Evolutionary conservation across 176 grass and related monocot genomes (phyloP).

Genomic region (Triticum turgidum): DNA sequence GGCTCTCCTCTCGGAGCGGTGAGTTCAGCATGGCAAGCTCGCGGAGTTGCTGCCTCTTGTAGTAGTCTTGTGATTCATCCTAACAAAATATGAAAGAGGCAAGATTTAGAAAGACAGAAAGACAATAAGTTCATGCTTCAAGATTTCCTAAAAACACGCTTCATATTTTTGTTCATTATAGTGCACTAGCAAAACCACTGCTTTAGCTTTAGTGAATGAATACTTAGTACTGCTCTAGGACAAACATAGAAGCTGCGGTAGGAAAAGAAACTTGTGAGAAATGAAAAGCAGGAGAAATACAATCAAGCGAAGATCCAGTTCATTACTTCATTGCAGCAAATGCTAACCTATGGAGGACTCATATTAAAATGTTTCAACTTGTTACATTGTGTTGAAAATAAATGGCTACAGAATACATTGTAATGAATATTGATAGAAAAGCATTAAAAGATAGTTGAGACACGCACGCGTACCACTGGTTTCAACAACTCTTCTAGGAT

Average conservation of each 20-base stretch:
- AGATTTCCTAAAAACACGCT: background rate
- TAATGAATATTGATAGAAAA: background rate
- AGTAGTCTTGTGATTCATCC: constrained; percentile 70
- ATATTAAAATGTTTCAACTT: background rate
- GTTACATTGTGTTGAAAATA: background rate
- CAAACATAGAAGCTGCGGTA: constrained; percentile 5
- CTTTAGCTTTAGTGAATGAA: background rate
- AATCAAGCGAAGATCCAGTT: background rate
- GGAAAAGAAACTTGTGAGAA: background rate
- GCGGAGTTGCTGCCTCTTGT: constrained; percentile 67
- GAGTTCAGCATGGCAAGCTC: constrained; percentile 71
- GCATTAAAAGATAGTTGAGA: background rate
- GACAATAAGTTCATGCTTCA: background rate
- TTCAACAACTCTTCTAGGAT: constrained; percentile 94
- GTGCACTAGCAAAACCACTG: background rate
- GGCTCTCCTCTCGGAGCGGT: constrained; percentile 58
- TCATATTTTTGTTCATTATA: background rate
- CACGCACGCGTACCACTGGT: constrained; percentile 67
- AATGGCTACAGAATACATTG: background rate
- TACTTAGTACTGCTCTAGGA: background rate
- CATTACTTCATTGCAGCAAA: background rate
- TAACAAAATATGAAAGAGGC: constrained; percentile 8
- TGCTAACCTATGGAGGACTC: background rate
- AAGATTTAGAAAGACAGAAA: background rate
- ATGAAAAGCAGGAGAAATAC: background rate